Percentiles rank a stretch among this genome's conserved stretches.
Conservation (phyloP, 2,329 filamentous ascomycete genomes). For the Ophiostoma triangulosporum region DNA sequence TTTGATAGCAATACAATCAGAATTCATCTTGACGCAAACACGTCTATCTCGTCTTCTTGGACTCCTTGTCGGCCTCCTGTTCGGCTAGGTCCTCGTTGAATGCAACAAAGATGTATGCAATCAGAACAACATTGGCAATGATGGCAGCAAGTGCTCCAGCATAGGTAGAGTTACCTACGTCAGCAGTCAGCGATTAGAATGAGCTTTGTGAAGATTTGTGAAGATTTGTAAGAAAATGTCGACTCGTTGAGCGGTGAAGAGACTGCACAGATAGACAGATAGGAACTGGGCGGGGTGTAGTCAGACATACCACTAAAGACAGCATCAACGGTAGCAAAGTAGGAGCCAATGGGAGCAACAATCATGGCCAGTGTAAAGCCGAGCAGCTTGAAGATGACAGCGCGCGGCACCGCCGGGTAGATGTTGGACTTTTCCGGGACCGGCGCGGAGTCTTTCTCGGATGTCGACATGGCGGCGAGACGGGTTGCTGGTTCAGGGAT, state of each 20-base stretch:
- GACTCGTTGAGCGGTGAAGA: background rate
- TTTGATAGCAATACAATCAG: background rate
- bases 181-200: background rate
- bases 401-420: constrained; percentile 65
- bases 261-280: background rate
- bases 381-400: constrained; percentile 81
- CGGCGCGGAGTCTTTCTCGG: constrained; percentile 16
- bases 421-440: constrained; percentile 52
- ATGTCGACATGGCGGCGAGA: background rate
- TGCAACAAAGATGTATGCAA: constrained; percentile 83
- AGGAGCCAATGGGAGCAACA: constrained; percentile 71
- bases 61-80: constrained; percentile 25
- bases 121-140: constrained; percentile 79
- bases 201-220: too few species aligned
- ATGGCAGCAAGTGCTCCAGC: constrained; percentile 76
- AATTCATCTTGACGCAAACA: too few species aligned
- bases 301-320: constrained; percentile 57
- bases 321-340: constrained; percentile 66
- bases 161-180: constrained; percentile 73
- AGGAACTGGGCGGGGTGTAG: too few species aligned
- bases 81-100: constrained; percentile 68
- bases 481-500: too few species aligned
- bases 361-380: constrained; percentile 90
- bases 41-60: constrained; percentile 37
- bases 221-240: too few species aligned